Conservation (phyloP, 202 grass and related monocot genomes). For the Bolboschoenoplectus hybrid region DNA sequence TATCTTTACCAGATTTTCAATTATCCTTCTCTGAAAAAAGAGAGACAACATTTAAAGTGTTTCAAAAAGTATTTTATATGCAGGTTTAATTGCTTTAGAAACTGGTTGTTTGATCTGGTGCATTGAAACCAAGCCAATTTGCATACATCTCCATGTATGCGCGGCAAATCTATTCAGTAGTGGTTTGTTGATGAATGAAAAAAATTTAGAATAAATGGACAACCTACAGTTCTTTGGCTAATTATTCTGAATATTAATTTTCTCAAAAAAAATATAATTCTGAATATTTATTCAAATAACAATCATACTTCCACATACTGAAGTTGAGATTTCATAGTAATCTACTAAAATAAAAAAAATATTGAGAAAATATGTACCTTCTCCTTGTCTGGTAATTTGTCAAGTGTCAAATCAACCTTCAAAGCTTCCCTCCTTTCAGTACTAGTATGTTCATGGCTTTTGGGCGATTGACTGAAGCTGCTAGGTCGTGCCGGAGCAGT, state of each 20-base stretch:
- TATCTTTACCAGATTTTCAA: constrained; percentile 80
- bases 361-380: constrained; percentile 54
- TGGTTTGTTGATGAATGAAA: constrained; percentile 4
- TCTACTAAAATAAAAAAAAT: neutral
- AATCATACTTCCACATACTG: neutral
- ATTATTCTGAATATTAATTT: constrained; percentile 18
- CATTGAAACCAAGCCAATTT: neutral
- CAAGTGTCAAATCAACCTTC: constrained; percentile 75
- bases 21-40: constrained; percentile 69
- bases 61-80: constrained; percentile 3
- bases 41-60: neutral
- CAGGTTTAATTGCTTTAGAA: neutral
- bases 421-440: constrained; percentile 52
- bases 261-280: neutral
- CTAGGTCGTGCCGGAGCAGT: constrained; percentile 41
- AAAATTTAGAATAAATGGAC: constrained; percentile 2
- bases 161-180: neutral
- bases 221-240: constrained; percentile 9
- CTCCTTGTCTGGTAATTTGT: constrained; percentile 81
- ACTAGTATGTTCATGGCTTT: constrained; percentile 50
- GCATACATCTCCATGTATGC: neutral
- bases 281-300: neutral
- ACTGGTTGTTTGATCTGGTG: neutral
- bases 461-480: constrained; percentile 35
- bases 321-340: neutral